Conservation (phyloP, 164 flowering plant genomes). For the Tetracentron sinense region DNA sequence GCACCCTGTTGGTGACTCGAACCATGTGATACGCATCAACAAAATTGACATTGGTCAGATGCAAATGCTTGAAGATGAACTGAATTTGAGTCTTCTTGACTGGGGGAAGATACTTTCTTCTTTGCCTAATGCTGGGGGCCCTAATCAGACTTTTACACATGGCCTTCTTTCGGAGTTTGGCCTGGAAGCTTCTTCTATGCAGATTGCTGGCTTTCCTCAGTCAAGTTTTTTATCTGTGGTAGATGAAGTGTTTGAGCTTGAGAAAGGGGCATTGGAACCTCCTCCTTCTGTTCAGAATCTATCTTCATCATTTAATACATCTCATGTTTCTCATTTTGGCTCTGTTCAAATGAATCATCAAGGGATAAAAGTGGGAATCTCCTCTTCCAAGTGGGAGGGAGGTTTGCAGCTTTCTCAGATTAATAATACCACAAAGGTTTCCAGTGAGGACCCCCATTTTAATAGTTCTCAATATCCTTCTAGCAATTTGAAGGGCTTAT, state of each 20-base stretch:
- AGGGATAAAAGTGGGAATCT: constrained; percentile 39
- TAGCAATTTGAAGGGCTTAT: constrained; percentile 49
- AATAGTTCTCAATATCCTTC: constrained; percentile 41
- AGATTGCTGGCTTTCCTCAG: constrained; percentile 28
- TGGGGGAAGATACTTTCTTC: constrained; percentile 35
- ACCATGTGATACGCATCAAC: constrained; percentile 49
- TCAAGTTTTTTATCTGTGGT: constrained; percentile 75
- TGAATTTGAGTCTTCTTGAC: constrained; percentile 67
- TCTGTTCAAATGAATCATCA: constrained; percentile 37
- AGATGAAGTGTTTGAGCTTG: constrained; percentile 88
- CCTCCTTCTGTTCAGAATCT: constrained; percentile 33
- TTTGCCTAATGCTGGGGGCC: constrained; percentile 35
- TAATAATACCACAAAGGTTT: constrained; percentile 32
- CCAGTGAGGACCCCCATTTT: constrained; percentile 28
- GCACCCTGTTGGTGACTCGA: constrained; percentile 38
- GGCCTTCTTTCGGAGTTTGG: constrained; percentile 47
- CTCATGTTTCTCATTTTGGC: constrained; percentile 48
- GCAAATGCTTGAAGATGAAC: constrained; percentile 76
- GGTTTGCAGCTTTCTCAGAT: constrained; percentile 39
- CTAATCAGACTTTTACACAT: constrained; percentile 44
- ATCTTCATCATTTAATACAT: constrained; percentile 35
- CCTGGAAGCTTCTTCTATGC: constrained; percentile 41
- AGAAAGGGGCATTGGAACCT: constrained; percentile 51
- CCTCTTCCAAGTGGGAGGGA: constrained; percentile 68
- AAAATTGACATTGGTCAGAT: constrained; percentile 68